A percentile compares a stretch with the other conserved stretches of the same genome.
Evolutionary conservation across 2,329 filamentous ascomycete species (phyloP).

Genomic region (Plenodomus tracheiphilus): DNA sequence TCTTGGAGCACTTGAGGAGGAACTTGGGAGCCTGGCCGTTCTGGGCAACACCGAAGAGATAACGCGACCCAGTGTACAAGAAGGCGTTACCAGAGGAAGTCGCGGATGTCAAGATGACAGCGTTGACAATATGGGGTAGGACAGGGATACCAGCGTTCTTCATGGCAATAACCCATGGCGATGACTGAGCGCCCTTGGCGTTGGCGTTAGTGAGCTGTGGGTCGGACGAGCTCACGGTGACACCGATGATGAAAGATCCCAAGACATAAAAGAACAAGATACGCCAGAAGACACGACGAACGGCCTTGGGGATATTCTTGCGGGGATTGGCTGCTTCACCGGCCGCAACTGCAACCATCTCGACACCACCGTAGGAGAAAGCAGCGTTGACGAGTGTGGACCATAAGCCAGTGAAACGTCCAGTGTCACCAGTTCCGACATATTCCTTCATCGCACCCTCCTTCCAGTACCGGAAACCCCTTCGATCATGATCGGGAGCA

Average conservation of each 20-base stretch:
- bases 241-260: slow-evolving; percentile 59
- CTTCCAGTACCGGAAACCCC: slow-evolving; percentile 71
- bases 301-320: slow-evolving; percentile 56
- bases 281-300: slow-evolving; percentile 59
- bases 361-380: slow-evolving; percentile 43
- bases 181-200: slow-evolving; percentile 40
- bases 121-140: slow-evolving; percentile 75
- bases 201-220: slow-evolving; percentile 52
- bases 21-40: slow-evolving; percentile 58
- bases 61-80: slow-evolving; percentile 59
- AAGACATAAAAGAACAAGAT: slow-evolving; percentile 60
- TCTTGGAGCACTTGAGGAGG: slow-evolving; percentile 53
- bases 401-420: slow-evolving; percentile 65
- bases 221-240: slow-evolving; percentile 62
- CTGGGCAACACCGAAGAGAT: slow-evolving; percentile 54
- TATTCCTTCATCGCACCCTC: slow-evolving; percentile 57
- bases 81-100: slow-evolving; percentile 71
- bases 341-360: slow-evolving; percentile 44
- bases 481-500: slow-evolving; percentile 36
- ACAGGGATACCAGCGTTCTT: slow-evolving; percentile 67
- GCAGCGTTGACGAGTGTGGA: slow-evolving; percentile 59
- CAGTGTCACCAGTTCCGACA: slow-evolving; percentile 59
- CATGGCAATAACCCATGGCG: slow-evolving; percentile 65
- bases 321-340: slow-evolving; percentile 43
- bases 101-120: slow-evolving; percentile 72